These are phyloP conservation scores for Kwoniella shivajii DNA, from an alignment of 1,284 basidiomycete species.

Conservation along the genomic window DNA sequence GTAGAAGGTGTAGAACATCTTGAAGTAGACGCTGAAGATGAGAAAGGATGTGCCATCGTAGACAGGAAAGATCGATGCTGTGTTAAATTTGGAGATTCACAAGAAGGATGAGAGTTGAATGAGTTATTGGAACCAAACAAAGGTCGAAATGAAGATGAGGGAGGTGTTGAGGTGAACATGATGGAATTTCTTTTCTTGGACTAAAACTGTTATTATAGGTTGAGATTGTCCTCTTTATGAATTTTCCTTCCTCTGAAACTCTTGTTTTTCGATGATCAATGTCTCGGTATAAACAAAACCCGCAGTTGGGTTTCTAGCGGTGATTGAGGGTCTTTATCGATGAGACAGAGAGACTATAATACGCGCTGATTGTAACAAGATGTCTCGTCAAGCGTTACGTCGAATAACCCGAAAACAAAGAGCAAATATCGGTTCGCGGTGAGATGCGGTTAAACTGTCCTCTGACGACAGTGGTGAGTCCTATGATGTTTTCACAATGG, in stretches of 20 bases:
- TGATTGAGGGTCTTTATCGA: too few species aligned
- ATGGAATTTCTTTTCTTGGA: too few species aligned
- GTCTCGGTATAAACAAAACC: neutral
- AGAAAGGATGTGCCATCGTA: constrained; percentile 7
- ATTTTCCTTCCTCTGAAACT: neutral
- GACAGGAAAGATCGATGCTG: constrained; percentile 2
- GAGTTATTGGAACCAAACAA: neutral
- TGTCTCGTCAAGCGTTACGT: too few species aligned
- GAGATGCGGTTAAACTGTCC: neutral
- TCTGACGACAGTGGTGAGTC: neutral
- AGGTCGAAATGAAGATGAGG: neutral
- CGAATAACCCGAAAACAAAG: too few species aligned
- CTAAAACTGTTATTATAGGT: neutral
- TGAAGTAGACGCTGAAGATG: constrained; percentile 8
- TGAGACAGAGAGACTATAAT: too few species aligned
- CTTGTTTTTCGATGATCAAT: neutral
- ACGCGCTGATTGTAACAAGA: too few species aligned
- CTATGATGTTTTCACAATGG: neutral
- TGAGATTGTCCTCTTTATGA: neutral
- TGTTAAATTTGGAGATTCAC: neutral
- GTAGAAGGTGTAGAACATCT: constrained; percentile 6
- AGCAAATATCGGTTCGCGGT: too few species aligned
- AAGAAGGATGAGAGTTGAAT: neutral
- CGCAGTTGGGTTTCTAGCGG: too few species aligned
- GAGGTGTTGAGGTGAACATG: neutral